phyloP scores from a whole-genome alignment of 1,139 yeast species.

The Geotrichum restrictum region DNA sequence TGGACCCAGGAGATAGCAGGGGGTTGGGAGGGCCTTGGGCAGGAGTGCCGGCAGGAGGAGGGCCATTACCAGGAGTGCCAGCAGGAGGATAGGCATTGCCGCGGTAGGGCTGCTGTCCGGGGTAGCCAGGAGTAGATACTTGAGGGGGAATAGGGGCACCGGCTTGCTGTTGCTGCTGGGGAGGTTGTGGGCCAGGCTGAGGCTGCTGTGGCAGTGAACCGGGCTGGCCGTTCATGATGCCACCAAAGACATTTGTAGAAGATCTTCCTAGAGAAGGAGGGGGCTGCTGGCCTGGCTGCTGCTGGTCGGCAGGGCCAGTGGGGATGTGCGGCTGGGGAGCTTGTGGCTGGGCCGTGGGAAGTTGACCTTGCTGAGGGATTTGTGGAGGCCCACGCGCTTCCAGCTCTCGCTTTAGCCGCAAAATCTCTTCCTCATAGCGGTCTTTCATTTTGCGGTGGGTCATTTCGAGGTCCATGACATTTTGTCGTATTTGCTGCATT shows the following conservation, averaged over 20 bases:
- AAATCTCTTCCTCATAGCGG: slow-evolving; percentile 89
- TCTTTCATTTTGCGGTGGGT: slow-evolving; percentile 95
- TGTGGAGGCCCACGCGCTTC: slow-evolving; percentile 48
- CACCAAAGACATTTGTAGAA: slow-evolving; percentile 35
- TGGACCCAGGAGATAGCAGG: slow-evolving; percentile 21
- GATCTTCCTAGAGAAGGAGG: slow-evolving; percentile 37
- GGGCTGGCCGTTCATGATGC: slow-evolving; percentile 37
- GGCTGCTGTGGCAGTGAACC: slow-evolving; percentile 11
- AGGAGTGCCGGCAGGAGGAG: not conserved
- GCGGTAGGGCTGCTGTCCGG: slow-evolving; percentile 7
- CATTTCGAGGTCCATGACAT: slow-evolving; percentile 89
- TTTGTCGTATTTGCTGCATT: slow-evolving; percentile 89
- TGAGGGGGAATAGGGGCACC: slow-evolving; percentile 23
- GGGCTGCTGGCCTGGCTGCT: slow-evolving; percentile 22
- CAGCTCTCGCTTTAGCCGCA: slow-evolving; percentile 77
- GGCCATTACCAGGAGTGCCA: slow-evolving; percentile 20
- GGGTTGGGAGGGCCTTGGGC: slow-evolving; percentile 3
- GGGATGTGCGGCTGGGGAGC: slow-evolving; percentile 25
- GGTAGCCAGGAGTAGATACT: slow-evolving; percentile 2
- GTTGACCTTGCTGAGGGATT: slow-evolving; percentile 27
- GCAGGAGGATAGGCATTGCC: slow-evolving; percentile 1
- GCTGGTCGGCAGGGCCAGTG: slow-evolving; percentile 27
- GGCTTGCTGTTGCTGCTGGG: slow-evolving; percentile 22
- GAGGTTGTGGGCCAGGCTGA: slow-evolving; percentile 1
- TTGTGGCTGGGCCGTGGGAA: slow-evolving; percentile 29